Evolutionary conservation across 2,329 filamentous ascomycete species (phyloP).

Genomic region (Xylariaceae sp.): DNA sequence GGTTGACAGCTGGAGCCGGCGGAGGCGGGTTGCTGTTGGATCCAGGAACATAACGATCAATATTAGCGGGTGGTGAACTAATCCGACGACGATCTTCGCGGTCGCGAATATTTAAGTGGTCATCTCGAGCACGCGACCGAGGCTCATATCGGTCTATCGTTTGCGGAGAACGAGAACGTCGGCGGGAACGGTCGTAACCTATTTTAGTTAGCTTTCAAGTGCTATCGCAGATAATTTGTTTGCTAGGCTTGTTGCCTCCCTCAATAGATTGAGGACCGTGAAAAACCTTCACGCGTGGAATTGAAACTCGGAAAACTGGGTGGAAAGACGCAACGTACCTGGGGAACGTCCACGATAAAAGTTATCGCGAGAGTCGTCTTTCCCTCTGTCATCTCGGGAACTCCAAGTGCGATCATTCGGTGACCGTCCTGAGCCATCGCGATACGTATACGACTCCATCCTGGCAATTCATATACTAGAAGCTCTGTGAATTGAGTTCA

Average conservation of each 20-base stretch:
- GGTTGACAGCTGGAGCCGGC: conserved; percentile 53
- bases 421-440: conserved; percentile 48
- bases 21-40: conserved; percentile 47
- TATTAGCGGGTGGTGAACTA: conserved; percentile 60
- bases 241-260: not conserved
- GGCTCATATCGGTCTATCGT: conserved; percentile 74
- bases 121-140: conserved; percentile 58
- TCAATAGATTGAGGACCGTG: not conserved
- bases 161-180: conserved; percentile 65
- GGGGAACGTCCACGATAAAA: conserved; percentile 65
- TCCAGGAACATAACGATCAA: conserved; percentile 79
- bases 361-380: conserved; percentile 51
- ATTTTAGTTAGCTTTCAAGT: conserved; percentile 21
- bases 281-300: not conserved
- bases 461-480: conserved; percentile 13
- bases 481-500: not conserved
- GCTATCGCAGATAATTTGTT: not conserved
- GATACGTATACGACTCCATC: conserved; percentile 54
- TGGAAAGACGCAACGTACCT: conserved; percentile 46
- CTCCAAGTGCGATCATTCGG: conserved; percentile 49
- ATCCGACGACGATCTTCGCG: conserved; percentile 57
- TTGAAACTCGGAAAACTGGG: conserved; percentile 16
- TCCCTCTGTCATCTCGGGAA: conserved; percentile 46
- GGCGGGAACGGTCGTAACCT: conserved; percentile 54
- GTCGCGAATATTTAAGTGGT: conserved; percentile 50